Evolutionary conservation across 441 rosid species (phyloP).

Genomic region (Omphalea diandra): DNA sequence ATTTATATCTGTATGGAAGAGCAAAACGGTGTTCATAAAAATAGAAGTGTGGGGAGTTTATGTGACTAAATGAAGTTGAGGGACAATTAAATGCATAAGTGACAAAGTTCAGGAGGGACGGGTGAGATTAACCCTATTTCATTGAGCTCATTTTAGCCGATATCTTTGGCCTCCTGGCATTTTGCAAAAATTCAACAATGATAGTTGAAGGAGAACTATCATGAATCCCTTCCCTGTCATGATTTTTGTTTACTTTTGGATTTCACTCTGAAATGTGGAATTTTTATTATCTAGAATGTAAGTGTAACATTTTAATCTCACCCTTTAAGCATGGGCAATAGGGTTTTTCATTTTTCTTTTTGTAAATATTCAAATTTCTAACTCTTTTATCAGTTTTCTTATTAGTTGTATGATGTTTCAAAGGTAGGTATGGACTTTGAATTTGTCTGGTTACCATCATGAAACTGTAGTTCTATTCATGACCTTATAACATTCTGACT

Average conservation of each 20-base stretch:
- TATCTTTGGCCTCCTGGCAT: too few relatives aligned
- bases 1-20: too few relatives aligned
- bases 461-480: not conserved
- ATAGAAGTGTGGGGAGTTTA: too few relatives aligned
- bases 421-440: not conserved
- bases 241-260: too few relatives aligned
- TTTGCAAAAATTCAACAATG: too few relatives aligned
- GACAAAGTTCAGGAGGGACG: too few relatives aligned
- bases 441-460: not conserved
- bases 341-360: not conserved
- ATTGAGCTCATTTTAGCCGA: too few relatives aligned
- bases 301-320: slow-evolving; percentile 1
- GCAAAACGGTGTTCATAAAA: too few relatives aligned
- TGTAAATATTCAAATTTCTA: not conserved
- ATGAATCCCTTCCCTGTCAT: not conserved
- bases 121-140: too few relatives aligned
- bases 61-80: too few relatives aligned
- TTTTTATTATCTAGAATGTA: not conserved
- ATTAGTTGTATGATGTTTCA: not conserved
- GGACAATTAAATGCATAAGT: too few relatives aligned
- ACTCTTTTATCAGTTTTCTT: not conserved
- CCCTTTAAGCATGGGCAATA: not conserved
- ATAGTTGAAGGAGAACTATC: not conserved
- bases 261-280: not conserved
- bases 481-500: not conserved